Conservation (phyloP, 2,329 filamentous ascomycete genomes). For the Pseudofabraea citricarpa region DNA sequence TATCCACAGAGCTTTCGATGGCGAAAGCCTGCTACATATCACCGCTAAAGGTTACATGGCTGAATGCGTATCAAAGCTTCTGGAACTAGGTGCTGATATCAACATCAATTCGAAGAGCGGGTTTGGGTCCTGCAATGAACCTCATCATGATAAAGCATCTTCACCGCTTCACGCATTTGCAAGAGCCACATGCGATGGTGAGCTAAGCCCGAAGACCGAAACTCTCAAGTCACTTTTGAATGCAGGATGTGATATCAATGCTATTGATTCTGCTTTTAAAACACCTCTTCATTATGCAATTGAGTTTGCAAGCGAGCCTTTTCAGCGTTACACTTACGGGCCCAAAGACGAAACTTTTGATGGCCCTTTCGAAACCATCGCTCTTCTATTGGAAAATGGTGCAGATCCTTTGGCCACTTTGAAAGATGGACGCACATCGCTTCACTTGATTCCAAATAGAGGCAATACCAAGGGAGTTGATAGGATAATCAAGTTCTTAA, state of each 20-base stretch:
- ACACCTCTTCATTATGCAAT: neutral
- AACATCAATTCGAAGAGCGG: neutral
- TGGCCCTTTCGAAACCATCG: conserved; percentile 5
- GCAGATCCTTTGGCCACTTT: neutral
- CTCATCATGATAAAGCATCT: neutral
- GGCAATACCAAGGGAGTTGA: too few species aligned
- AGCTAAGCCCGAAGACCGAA: too few species aligned
- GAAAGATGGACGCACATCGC: neutral
- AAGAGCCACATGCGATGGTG: too few species aligned
- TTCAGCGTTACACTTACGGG: too few species aligned
- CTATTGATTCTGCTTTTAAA: neutral
- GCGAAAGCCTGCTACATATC: neutral
- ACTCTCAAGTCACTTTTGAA: too few species aligned
- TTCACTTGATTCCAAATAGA: too few species aligned
- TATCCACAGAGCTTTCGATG: neutral
- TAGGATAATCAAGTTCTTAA: too few species aligned
- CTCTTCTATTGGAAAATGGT: conserved; percentile 10
- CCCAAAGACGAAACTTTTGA: too few species aligned
- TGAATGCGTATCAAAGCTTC: neutral
- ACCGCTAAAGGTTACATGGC: neutral
- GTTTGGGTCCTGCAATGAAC: neutral
- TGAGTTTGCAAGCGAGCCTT: neutral
- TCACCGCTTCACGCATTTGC: neutral
- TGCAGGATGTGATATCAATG: neutral
- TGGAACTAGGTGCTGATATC: neutral